Evolutionary conservation across 768 basidiomycete genomes (phyloP), one percentile per base, ranked within the genome.

Genomic region (Termitomyces eurrhizus): DNA sequence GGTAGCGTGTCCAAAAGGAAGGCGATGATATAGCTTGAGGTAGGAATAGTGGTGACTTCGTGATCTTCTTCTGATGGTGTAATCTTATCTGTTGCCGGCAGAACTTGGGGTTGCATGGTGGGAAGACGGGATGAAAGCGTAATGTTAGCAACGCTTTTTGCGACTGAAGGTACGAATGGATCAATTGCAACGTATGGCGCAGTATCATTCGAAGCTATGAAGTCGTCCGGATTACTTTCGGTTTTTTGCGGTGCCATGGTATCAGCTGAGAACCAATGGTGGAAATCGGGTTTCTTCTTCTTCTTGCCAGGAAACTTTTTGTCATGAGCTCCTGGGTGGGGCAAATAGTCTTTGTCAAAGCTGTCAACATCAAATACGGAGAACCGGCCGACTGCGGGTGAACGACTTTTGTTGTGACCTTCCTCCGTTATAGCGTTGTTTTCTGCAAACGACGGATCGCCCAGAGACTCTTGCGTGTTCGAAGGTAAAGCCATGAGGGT

Each of bases 1-100:
- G 70, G 66, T 46, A 75, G 52, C 7, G 66, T 67, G 56, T 61
- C 56, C n/a, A 67, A 42, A 21, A 70, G 33, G 41, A 71, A 70
- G 8, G 54, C 53, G 16, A 66, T 29, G 8, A 58, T 45, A 18
- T 14, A 52, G 11, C 13, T 39, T 26, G 50, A 57, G 6, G 49
- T 57, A 21, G 18, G 50, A n/a, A 51, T 11, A 35, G 16, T 14
- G 16, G 50, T n/a, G 7, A 49, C 21, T 44, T 3, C n/a, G n/a
- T 44, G 42, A 44, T 9, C n/a, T 44, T n/a, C 42, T 44, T n/a
- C 42, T 44, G 18, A 2, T n/a, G 42, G n/a, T 8, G 21, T 21
- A n/a, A 2, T 16, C 18, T 18, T 8, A 44, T 44, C n/a, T 9
- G 9, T 44, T 11, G n/a, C 21, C 0, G n/a, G 37, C 16, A 16